Evolutionary conservation across 2,329 filamentous ascomycete genomes (phyloP).

Genomic region (Neobulgaria alba): DNA sequence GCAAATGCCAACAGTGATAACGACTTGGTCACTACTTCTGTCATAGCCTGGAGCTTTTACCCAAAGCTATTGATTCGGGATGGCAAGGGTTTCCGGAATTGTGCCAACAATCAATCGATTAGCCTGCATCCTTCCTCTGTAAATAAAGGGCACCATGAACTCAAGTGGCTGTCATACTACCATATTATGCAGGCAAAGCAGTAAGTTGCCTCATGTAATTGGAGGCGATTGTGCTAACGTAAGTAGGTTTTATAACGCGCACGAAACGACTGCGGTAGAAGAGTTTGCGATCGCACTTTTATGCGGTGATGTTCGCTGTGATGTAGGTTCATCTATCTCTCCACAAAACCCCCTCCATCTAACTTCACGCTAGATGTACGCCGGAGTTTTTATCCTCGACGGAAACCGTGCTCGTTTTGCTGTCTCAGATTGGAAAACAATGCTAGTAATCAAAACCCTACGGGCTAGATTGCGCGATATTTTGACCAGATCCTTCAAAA

Average conservation of each 20-base stretch:
- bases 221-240: no score
- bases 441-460: constrained; percentile 80
- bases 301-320: constrained; percentile 82
- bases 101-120: constrained; percentile 87
- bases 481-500: constrained; percentile 61
- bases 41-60: constrained; percentile 92
- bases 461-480: constrained; percentile 67
- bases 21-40: constrained; percentile 68
- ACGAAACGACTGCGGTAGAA: constrained; percentile 75
- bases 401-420: constrained; percentile 79
- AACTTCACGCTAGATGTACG: constrained; percentile 64
- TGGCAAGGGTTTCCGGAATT: constrained; percentile 79
- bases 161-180: constrained; percentile 88
- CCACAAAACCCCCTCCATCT: no score
- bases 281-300: constrained; percentile 77
- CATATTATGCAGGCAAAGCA: constrained; percentile 91
- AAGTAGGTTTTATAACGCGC: constrained; percentile 72
- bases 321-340: constrained; percentile 43
- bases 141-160: constrained; percentile 61
- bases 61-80: constrained; percentile 83
- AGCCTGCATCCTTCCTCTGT: constrained; percentile 82
- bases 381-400: constrained; percentile 79
- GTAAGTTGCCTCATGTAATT: no score
- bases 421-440: constrained; percentile 79
- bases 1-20: constrained; percentile 72